Evolutionary conservation across 2,329 filamentous ascomycete genomes (phyloP).

Genomic region (Botrytis byssoidea): DNA sequence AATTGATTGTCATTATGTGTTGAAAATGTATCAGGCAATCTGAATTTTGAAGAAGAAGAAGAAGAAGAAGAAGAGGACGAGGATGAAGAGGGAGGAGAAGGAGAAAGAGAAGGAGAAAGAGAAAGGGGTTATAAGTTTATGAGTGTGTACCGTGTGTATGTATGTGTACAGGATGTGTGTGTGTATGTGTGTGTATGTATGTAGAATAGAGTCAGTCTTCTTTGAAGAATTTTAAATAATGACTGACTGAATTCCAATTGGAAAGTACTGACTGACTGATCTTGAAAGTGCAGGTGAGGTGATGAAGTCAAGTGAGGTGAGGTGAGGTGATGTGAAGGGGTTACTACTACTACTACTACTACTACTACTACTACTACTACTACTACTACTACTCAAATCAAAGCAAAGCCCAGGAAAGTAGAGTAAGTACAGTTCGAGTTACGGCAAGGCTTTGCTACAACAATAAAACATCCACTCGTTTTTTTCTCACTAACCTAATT

Average conservation of each 20-base stretch:
- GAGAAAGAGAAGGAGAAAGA: neutral
- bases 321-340: neutral
- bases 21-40: conserved; percentile 3
- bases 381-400: neutral
- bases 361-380: too few species aligned
- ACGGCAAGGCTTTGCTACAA: conserved; percentile 3
- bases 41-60: neutral
- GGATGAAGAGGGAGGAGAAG: neutral
- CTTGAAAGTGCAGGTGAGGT: neutral
- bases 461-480: neutral
- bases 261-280: neutral
- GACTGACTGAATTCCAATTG: neutral
- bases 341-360: too few species aligned
- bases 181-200: neutral
- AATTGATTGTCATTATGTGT: conserved; percentile 6
- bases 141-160: neutral
- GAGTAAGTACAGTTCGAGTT: neutral
- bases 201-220: neutral
- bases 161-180: neutral
- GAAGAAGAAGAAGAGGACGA: neutral
- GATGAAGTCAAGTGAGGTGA: neutral
- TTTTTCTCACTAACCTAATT: conserved; percentile 1
- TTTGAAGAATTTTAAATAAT: neutral
- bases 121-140: neutral
- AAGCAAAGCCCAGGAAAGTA: neutral